Percentiles rank a stretch among this genome's conserved stretches.
These are phyloP conservation scores for Lodderomyces pseudojiufengensis DNA, from an alignment of 1,139 yeast genomes.

Conservation along the genomic window DNA sequence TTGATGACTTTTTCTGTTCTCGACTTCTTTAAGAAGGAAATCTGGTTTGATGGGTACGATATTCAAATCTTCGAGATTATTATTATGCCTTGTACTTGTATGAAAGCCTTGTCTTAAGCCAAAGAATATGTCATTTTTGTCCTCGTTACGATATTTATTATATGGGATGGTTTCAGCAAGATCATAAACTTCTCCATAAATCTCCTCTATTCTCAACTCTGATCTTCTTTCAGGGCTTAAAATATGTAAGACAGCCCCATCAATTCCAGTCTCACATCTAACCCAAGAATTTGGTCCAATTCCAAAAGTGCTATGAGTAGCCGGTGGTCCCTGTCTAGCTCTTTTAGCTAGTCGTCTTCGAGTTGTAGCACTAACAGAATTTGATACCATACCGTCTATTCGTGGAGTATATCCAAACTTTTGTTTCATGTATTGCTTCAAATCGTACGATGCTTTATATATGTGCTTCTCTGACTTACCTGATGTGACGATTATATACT, in stretches of 20 bases:
- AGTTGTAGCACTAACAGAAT: slow-evolving; percentile 53
- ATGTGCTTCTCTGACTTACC: slow-evolving; percentile 80
- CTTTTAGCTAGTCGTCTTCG: slow-evolving; percentile 61
- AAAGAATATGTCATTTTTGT: slow-evolving; percentile 44
- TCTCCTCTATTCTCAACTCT: slow-evolving; percentile 63
- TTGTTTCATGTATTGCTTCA: slow-evolving; percentile 40
- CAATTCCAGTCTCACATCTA: slow-evolving; percentile 64
- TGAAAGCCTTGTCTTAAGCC: slow-evolving; percentile 40
- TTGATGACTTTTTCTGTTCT: no score
- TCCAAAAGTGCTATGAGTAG: slow-evolving; percentile 57
- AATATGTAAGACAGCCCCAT: slow-evolving; percentile 65
- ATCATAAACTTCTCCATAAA: slow-evolving; percentile 49
- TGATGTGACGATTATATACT: slow-evolving; percentile 63
- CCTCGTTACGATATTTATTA: slow-evolving; percentile 3
- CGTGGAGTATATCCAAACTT: slow-evolving; percentile 37
- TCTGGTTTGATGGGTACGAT: neutral
- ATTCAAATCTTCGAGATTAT: slow-evolving; percentile 3
- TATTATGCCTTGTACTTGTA: slow-evolving; percentile 20
- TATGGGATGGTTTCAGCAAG: no score
- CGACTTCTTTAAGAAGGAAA: no score
- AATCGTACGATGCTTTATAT: slow-evolving; percentile 63
- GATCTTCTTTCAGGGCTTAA: slow-evolving; percentile 66
- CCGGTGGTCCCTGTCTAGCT: slow-evolving; percentile 52
- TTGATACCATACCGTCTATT: slow-evolving; percentile 70
- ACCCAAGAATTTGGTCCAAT: slow-evolving; percentile 71